Base-by-base conservation (phyloP, 2,329 filamentous ascomycete species). In the Cephalotrichum gorgonifer region DNA sequence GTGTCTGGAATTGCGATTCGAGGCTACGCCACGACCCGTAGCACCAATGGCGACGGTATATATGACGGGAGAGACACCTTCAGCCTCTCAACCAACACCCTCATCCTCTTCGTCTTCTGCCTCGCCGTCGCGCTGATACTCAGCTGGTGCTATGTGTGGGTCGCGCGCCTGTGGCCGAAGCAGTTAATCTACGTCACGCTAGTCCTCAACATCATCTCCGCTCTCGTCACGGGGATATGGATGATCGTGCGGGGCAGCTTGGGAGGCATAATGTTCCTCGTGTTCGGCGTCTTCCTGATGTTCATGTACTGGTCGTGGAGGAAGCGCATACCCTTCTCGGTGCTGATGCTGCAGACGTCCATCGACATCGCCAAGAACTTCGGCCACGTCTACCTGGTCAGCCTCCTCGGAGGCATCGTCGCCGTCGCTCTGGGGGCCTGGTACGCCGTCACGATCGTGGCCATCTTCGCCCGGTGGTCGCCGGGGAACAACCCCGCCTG, bases 161-260 rank as follows among this genome's bases (percentile, higher is more conserved):
- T 83, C 2, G 86, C 87, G 6, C 80, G 88, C 49, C 68, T 78
- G 43, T 91, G 91, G 55, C 89, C 90, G 3, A 94, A 93, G 67
- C 79, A 88, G 60, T 89, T 95, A 57, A 94, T 96, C 62, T 96
- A 88, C 87, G 78, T 89, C 35, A 94, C 89, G 0, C 88, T 88
- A 12, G 91, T 95, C 47, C 72, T 95, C 50, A 94, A 96, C 64
- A 85, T 95, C 58, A 69, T 85, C 49, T 84, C 88, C 57, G 88
- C 87, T 1, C 71, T 96, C n/a, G 90, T 78, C 1, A 95, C 88
- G 0, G 88, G 87, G 9, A 81, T 91, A 47, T 94, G 89, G 66
- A 95, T 95, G 72, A 78, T 95, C 42, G 81, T 76, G 52, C 74
- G 79, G 41, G 77, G 77, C 50, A 87, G 91, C 62, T 95, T 82